Percentiles rank a stretch among this genome's conserved stretches.
Conservation (phyloP, 1,284 basidiomycete genomes). For the Ceratobasidium sp. region DNA sequence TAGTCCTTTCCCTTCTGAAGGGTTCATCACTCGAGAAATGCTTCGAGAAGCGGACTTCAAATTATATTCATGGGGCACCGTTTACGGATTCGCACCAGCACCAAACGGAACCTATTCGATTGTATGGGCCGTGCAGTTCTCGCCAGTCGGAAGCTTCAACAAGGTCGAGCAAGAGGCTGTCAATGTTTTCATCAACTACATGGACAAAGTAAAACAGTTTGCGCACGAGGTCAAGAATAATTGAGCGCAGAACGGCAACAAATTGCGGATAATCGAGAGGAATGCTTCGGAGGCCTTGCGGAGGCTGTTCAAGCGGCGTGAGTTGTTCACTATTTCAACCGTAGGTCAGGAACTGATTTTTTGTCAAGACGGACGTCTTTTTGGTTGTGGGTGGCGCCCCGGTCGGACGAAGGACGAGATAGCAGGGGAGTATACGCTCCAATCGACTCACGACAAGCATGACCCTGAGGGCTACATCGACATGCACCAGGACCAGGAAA, state of each 20-base stretch:
- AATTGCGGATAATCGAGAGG: not conserved
- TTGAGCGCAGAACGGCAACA: not conserved
- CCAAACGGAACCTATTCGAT: constrained; percentile 8
- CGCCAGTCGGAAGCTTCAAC: not conserved
- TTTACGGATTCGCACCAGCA: constrained; percentile 5
- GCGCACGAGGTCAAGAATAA: constrained; percentile 10
- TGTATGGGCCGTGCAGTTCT: constrained; percentile 13
- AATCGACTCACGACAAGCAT: constrained; percentile 2
- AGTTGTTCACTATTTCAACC: not conserved
- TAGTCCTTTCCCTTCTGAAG: constrained; percentile 7
- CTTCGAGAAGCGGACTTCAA: not conserved
- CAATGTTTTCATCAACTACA: not conserved
- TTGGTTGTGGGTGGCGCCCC: constrained; percentile 10
- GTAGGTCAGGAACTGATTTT: not conserved
- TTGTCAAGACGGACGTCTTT: not conserved
- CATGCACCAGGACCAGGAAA: not conserved
- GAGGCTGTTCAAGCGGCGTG: too few relatives aligned
- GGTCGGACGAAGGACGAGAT: not conserved
- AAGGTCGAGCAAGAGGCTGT: constrained; percentile 9
- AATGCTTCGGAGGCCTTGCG: too few relatives aligned
- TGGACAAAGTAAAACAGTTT: not conserved
- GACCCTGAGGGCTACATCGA: constrained; percentile 11
- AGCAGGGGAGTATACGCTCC: not conserved
- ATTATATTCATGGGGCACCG: not conserved
- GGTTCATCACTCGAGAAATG: not conserved